A percentile compares a stretch with the other conserved stretches of the same genome.
Conservation (phyloP, 257 asterid species). For the Agastache rugosa region DNA sequence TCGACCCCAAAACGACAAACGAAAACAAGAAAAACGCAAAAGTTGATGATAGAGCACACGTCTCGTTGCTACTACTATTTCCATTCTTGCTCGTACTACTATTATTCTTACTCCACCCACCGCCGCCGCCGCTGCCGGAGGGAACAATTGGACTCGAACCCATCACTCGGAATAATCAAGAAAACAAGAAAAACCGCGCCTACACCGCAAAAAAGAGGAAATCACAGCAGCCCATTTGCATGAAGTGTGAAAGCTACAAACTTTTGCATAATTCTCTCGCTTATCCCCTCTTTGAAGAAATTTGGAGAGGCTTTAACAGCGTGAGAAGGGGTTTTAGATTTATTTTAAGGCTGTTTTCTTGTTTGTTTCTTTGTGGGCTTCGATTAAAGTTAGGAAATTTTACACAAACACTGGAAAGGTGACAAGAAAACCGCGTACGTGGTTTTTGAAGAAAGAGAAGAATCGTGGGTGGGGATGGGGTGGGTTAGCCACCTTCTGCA, state of each 20-base stretch:
- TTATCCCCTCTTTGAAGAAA: not conserved
- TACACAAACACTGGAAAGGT: constrained; percentile 27
- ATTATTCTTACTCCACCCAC: constrained; percentile 40
- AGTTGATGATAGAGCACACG: constrained; percentile 45
- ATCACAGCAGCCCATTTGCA: constrained; percentile 37
- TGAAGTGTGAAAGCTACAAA: constrained; percentile 11
- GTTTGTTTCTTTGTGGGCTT: constrained; percentile 22
- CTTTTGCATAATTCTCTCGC: constrained; percentile 31
- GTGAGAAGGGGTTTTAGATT: not conserved
- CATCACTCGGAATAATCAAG: constrained; percentile 36
- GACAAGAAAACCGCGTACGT: constrained; percentile 44
- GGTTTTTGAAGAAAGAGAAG: constrained; percentile 19
- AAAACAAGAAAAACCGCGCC: not conserved
- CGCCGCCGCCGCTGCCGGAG: constrained; percentile 34
- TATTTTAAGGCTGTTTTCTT: not conserved
- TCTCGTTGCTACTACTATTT: constrained; percentile 24
- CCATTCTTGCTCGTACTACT: constrained; percentile 25
- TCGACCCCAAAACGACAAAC: constrained; percentile 66
- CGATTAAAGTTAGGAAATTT: constrained; percentile 21
- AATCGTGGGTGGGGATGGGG: not conserved
- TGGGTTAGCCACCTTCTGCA: constrained; percentile 23
- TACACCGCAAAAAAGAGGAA: not conserved
- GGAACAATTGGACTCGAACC: constrained; percentile 42
- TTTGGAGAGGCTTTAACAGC: constrained; percentile 7
- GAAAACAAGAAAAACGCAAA: constrained; percentile 67